Evolutionary conservation across 345 rosid genomes (phyloP), one percentile per base, ranked within the genome.

Genomic region (Citrus reticulata): DNA sequence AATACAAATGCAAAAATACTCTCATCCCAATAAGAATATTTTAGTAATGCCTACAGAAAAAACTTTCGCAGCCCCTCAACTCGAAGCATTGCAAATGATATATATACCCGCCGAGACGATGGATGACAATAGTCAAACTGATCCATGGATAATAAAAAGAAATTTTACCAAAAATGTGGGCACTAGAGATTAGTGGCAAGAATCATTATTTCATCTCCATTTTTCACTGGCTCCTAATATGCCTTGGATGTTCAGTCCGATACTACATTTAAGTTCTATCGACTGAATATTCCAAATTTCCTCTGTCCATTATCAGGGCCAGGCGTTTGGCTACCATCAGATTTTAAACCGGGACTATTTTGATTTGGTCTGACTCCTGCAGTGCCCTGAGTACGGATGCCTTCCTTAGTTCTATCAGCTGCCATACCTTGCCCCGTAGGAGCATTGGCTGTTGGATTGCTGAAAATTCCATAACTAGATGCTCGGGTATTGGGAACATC

Each of bases 391-490:
- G 49, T 68, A 39, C 68, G 63, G 55, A 65, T 75, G 51, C 62
- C 82, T 70, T 76, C 74, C 2, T 34, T 39, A 49, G 70, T 74
- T 34, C 73, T 30, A 20, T 64, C 61, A 17, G 68, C 61, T 27
- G 77, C 64, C 32, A 46, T 80, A 66, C 77, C 82, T 54, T 73
- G 83, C 37, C 78, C 77, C 6, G 75, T 61, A 32, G 81, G 68
- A 35, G 59, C 24, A 74, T 68, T 80, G 58, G 77, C 62, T 17
- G 70, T 84, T 20, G 85, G 68, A 75, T 81, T 76, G 79, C 96
- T 94, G 83, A 93, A 89, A 64, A 86, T 81, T 57, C 97, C 97
- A 83, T 78, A 91, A 81, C 91, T 70, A 59, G 84, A 79, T 22
- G 83, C 40, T 16, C 76, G 71, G 24, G 75, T 77, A 51, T 64